Base-by-base conservation (phyloP, 306 rosid species). In the Gleditsia sinensis region DNA sequence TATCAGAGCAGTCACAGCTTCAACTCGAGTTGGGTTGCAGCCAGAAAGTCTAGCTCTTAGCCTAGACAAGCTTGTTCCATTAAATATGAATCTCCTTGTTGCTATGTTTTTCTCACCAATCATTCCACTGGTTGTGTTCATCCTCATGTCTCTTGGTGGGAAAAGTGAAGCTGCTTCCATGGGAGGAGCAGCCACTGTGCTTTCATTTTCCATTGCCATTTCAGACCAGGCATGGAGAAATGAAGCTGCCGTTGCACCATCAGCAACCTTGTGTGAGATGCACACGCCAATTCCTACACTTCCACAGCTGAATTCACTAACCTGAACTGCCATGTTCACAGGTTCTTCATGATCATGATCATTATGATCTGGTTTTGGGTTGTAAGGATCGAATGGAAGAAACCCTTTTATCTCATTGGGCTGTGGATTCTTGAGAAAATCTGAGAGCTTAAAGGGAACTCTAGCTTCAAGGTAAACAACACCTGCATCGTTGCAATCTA, bases 401-500 rank as follows among this genome's bases (percentile, higher is more conserved):
- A 77, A 65, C 6, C 17, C 37, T 10, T 9, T 57, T 0, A 79
- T 6, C 2, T 33, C 17, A 17, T 51, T 32, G 24, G 30, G 12
- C 0, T 28, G 13, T 9, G 59, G 80, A n/a, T 8, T 13, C 6
- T 43, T 13, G 0, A 76, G 61, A 19, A 81, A 14, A 10, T 57
- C 19, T 0, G 75, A 55, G 17, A 82, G 76, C 1, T 16, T 24
- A 0, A 14, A 10, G 11, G 64, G 12, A 37, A 46, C 12, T 67
- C 3, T 43, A 21, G 73, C 69, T 17, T 82, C 74, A 2, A 51
- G 25, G 42, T 16, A 77, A 5, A 39, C 17, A 17, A 60, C 82
- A 9, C 82, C 82, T 5, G 14, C 39, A 1, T 82, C 80, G 19
- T 67, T 74, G 67, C 86, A 82, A 4, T 67, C 72, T 7, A 82